Base-by-base conservation (phyloP, 306 rosid species). In the Quercus suber region DNA sequence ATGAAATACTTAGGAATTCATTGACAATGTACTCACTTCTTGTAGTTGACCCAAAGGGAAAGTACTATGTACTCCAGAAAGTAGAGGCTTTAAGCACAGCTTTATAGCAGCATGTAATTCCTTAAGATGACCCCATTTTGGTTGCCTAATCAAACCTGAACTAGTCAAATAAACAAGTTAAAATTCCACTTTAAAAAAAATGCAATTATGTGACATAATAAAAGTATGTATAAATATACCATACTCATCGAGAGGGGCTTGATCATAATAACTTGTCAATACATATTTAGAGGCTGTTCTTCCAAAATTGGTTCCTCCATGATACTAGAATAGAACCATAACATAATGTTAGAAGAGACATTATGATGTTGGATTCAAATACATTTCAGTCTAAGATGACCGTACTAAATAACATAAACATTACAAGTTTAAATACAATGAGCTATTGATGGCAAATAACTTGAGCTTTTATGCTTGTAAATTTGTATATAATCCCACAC, bases 71-170 rank as follows among this genome's bases (percentile, higher is more conserved):
- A 13, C 63, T 72, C 76, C 76, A 27, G 43, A 15, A 52, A 72
- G 59, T 72, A 72, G 25, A 15, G 76, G 76, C 6, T 72, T 72
- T 9, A 52, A 13, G 76, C 85, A 82, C 19, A 85, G 25, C 84
- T 85, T 85, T 31, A 82, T 71, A 67, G 84, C 84, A 30, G 88
- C 84, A 31, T 85, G 88, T 58, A 85, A 59, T 15, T 85, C 88
- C 79, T 79, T 85, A 19, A 85, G 88, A 79, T 85, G 88, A 57
- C 86, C 85, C 83, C 81, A 85, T 41, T 78, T 85, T 53, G 88
- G 88, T 60, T 85, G 84, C 73, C 82, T 82, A 18, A 65, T 51
- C 7, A 77, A 82, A 58, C 88, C 88, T 85, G 78, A 57, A 67
- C 11, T 33, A 15, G 72, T 27, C 80, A 30, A 41, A 4, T 78